Evolutionary conservation across 139 green algal species (phyloP), one percentile per base, ranked within the genome.

Genomic region (Chlamydomonas sp.): DNA sequence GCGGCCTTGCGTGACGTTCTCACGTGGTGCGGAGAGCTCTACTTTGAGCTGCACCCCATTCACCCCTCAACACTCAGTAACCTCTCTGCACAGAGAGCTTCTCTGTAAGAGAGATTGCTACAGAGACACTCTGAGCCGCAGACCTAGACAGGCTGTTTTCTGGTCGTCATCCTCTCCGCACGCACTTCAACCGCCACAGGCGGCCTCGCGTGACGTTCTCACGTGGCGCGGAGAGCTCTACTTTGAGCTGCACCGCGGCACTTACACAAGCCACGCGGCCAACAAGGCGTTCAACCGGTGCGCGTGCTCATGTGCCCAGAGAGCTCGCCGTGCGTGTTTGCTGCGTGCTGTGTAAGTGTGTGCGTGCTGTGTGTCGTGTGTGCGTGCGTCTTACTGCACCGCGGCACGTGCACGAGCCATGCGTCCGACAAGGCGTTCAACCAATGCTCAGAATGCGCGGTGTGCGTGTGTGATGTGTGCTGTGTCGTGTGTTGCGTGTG

Each of bases 171-270:
- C 16, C 43, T 20, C 43, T 20, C 43, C 43, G 43, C 43, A 13
- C 20, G 20, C 43, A 13, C 43, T 26, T 26, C 43, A 54, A 13
- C 20, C 43, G 16, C 43, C 20, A 54, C 16, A 54, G 60, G 60
- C 60, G 10, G n/a, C 30, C 2, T 8, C 67, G 16, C 50, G 33
- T 3, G 67, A 73, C 35, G 10, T 73, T 31, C 67, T 73, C 30
- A 5, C 26, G 10, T 60, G 74, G 74, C 74, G 63, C 29, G 74
- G 69, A 3, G 69, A 80, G 63, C 34, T 80, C 63, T 80, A 80
- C 64, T 76, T 80, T 37, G 74, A 80, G 74, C 64, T 80, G 22
- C 74, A 80, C 58, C 69, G 74, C 16, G 74, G 74, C 34, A 80
- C 74, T 30, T 80, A 80, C 69, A 80, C 74, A 38, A 66, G 33